Conservation (phyloP, 768 basidiomycete species). For the Mycena haematopus region DNA sequence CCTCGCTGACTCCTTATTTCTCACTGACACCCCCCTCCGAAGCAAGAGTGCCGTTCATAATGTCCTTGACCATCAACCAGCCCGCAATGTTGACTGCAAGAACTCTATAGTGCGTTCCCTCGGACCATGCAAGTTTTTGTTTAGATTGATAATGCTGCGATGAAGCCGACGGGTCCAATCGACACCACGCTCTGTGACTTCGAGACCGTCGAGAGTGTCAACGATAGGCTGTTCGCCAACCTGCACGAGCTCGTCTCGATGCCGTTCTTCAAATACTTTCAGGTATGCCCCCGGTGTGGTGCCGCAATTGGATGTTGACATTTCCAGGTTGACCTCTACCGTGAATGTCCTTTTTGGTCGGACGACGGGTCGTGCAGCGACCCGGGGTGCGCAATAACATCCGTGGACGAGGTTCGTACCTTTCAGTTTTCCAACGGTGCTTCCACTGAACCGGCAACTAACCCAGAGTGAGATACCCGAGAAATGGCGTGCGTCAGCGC, state of each 20-base stretch:
- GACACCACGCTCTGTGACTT: conserved; percentile 90
- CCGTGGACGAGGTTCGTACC: conserved; percentile 83
- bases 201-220: conserved; percentile 91
- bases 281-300: conserved; percentile 48
- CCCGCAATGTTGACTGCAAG: conserved; percentile 51
- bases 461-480: conserved; percentile 85
- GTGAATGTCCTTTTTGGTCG: conserved; percentile 98
- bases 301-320: neutral
- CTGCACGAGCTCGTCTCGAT: conserved; percentile 84
- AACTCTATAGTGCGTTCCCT: conserved; percentile 47
- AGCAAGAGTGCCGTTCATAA: conserved; percentile 68
- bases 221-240: conserved; percentile 73
- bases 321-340: conserved; percentile 85
- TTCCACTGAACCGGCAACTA: neutral
- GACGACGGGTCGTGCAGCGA: conserved; percentile 94
- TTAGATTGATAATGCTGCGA: conserved; percentile 17
- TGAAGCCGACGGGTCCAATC: conserved; percentile 82
- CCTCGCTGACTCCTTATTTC: conserved; percentile 53
- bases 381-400: conserved; percentile 89
- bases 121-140: neutral
- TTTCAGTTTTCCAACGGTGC: neutral
- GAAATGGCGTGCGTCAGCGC: conserved; percentile 84
- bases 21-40: conserved; percentile 57
- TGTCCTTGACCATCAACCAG: conserved; percentile 74
- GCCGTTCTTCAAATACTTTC: conserved; percentile 96